phyloP scores from a whole-genome alignment of 2,329 filamentous ascomycete species.

The Monosporascus sp. region DNA sequence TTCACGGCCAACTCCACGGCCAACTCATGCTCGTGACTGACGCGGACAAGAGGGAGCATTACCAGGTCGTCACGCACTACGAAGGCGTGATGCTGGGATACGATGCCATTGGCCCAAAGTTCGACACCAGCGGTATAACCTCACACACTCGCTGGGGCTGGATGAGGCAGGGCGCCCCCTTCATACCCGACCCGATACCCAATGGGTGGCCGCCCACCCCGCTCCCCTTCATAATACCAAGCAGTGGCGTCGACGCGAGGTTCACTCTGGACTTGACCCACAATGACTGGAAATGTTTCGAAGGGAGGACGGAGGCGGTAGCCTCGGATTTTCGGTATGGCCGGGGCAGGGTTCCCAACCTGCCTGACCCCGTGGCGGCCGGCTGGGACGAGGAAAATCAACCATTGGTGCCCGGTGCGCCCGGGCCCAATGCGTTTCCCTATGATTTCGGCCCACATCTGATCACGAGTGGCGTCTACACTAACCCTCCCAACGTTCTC shows the following conservation, averaged over 20 bases:
- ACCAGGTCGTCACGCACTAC: background rate
- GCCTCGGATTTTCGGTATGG: too few relatives aligned
- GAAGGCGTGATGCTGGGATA: background rate
- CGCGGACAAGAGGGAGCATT: background rate
- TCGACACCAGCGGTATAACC: background rate
- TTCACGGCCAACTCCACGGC: background rate
- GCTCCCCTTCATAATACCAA: too few relatives aligned
- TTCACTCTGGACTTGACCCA: too few relatives aligned
- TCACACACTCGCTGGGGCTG: background rate
- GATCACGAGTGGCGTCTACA: background rate
- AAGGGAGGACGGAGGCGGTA: too few relatives aligned
- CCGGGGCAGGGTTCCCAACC: too few relatives aligned
- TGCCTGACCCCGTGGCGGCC: background rate
- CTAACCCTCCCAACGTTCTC: background rate
- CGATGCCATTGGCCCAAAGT: background rate
- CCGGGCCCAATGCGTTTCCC: background rate
- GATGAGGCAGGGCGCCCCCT: background rate
- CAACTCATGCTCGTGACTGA: background rate
- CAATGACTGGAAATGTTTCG: too few relatives aligned
- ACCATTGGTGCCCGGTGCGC: background rate
- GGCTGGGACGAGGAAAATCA: background rate
- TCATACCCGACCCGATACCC: too few relatives aligned
- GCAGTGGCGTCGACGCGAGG: too few relatives aligned
- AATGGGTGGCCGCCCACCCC: too few relatives aligned
- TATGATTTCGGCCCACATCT: background rate